Evolutionary conservation across 2,329 filamentous ascomycete species (phyloP), one percentile per base, ranked within the genome.

Genomic region (Leptographium wingfieldii): DNA sequence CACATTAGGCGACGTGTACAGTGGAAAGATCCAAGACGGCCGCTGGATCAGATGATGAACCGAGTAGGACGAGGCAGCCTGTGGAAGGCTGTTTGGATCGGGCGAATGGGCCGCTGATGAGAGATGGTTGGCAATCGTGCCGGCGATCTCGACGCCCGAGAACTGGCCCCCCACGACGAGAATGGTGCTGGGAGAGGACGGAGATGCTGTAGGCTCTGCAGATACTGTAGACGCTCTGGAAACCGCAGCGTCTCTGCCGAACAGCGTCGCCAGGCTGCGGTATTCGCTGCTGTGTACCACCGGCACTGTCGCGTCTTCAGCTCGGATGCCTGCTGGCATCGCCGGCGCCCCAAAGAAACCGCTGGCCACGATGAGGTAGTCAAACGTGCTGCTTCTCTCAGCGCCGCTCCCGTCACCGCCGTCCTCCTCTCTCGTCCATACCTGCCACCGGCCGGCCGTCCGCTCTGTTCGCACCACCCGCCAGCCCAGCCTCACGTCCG

Each of bases 101-200:
- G 84, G 80, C 0, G 81, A 79, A 68, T 86, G 75, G 14, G 72
- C 70, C 3, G 80, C 79, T 6, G 83, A 83, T 0, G 88, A 92
- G 1, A 92, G 70, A 63, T 91, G 83, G 5, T 83, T 77, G 12
- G 87, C 88, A 56, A 92, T 81, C 2, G 85, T 84, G 11, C 83
- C 85, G 0, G 88, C 86, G 56, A 86, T 86, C 73, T 95, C 90
- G 5, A 88, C 81, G 0, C 88, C 89, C 2, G 88, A 92, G 80
- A 94, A 91, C 66, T 91, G 88, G 0, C 88, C 89, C 0, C 90
- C 90, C 1, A 91, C 81, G 0, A 95, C 76, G 1, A 90, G 76
- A 19, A 94, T 83, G 67, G 85, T 88, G 76, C 0, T 67, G 66
- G 5, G 60, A 56, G 2, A 19, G 3, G 10, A 16, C 10, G 22